Conservation (phyloP, 306 rosid species). For the Trifolium dubium region DNA sequence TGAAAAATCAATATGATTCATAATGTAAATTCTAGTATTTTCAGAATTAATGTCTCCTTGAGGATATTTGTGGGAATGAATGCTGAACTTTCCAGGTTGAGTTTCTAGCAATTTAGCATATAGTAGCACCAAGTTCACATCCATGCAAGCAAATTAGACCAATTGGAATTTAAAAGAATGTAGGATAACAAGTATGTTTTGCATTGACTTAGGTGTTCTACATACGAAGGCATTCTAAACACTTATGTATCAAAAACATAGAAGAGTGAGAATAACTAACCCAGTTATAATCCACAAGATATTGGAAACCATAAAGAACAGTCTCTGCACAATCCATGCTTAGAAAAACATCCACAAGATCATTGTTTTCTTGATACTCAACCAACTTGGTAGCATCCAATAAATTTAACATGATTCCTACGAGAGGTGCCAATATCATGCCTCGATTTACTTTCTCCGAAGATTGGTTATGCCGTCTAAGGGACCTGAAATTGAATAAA, state of each 20-base stretch:
- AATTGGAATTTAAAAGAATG: background rate
- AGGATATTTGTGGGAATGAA: slow-evolving; percentile 8
- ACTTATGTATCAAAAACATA: slow-evolving; percentile 20
- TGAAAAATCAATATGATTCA: slow-evolving; percentile 10
- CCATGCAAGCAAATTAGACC: slow-evolving; percentile 13
- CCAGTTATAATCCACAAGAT: slow-evolving; percentile 88
- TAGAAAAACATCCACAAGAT: slow-evolving; percentile 80
- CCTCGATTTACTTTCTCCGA: slow-evolving; percentile 84
- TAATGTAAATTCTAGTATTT: slow-evolving; percentile 4
- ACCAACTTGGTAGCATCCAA: slow-evolving; percentile 69
- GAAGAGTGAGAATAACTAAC: slow-evolving; percentile 56
- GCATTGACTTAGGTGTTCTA: slow-evolving; percentile 21
- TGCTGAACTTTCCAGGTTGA: background rate
- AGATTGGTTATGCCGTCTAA: slow-evolving; percentile 78
- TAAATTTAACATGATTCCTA: slow-evolving; percentile 85
- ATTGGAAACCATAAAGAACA: slow-evolving; percentile 81
- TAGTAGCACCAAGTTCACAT: slow-evolving; percentile 11
- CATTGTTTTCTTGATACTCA: slow-evolving; percentile 64
- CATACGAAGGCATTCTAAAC: slow-evolving; percentile 22
- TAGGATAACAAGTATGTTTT: background rate
- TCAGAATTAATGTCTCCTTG: slow-evolving; percentile 12
- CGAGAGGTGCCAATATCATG: slow-evolving; percentile 94
- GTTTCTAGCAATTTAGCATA: slow-evolving; percentile 12
- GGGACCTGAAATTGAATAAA: slow-evolving; percentile 57
- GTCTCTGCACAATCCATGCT: slow-evolving; percentile 89